A percentile compares a stretch with the other conserved stretches of the same genome.
Conservation (phyloP, 768 basidiomycete genomes). For the Saitozyma sp. region DNA sequence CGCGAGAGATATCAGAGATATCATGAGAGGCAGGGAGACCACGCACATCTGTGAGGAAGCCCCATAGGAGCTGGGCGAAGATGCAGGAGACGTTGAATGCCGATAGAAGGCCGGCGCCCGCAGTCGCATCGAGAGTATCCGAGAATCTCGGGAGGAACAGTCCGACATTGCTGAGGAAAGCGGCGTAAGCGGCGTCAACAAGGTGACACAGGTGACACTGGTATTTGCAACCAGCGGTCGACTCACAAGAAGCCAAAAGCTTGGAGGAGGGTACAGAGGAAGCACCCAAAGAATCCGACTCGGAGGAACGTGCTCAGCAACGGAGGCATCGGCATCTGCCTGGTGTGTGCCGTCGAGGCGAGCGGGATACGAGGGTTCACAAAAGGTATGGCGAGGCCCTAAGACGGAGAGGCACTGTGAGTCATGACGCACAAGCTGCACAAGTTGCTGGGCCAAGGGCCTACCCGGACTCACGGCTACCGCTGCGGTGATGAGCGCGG, state of each 20-base stretch:
- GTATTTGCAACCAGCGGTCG: no score
- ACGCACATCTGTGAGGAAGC: slow-evolving; percentile 29
- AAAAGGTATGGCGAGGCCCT: slow-evolving; percentile 25
- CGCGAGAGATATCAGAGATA: no score
- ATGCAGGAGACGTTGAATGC: slow-evolving; percentile 31
- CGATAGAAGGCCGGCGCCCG: slow-evolving; percentile 23
- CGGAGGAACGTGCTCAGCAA: slow-evolving; percentile 16
- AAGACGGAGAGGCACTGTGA: background rate
- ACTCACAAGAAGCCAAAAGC: slow-evolving; percentile 33
- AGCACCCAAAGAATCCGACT: slow-evolving; percentile 21
- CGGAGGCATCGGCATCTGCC: slow-evolving; percentile 20
- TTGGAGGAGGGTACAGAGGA: slow-evolving; percentile 21
- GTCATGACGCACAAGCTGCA: no score
- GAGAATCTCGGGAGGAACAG: slow-evolving; percentile 29
- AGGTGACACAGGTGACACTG: no score
- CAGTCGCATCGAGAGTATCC: slow-evolving; percentile 18
- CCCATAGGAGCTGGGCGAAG: slow-evolving; percentile 28
- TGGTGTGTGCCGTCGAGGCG: slow-evolving; percentile 8
- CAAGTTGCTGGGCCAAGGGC: no score
- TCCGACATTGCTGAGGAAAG: slow-evolving; percentile 20
- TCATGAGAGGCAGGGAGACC: background rate
- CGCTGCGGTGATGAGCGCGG: slow-evolving; percentile 15
- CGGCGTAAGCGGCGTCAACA: background rate
- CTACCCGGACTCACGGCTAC: slow-evolving; percentile 10
- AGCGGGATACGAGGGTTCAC: slow-evolving; percentile 31